These are phyloP conservation scores for Posidonia oceanica DNA, from an alignment of 116 monocot genomes.

Conservation along the genomic window DNA sequence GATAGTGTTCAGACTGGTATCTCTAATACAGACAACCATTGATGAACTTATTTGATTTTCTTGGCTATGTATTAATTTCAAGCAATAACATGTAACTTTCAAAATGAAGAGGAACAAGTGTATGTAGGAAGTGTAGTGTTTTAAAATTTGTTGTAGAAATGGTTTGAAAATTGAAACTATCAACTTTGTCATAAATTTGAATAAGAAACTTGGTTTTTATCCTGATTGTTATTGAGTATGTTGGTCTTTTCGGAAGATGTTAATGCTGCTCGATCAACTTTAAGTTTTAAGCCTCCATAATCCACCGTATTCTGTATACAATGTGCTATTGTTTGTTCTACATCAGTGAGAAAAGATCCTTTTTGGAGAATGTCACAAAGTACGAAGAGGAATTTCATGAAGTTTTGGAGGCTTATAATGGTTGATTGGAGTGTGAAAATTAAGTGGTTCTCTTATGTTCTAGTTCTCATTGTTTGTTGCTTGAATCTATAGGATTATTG, in stretches of 20 bases:
- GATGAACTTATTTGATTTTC: not conserved
- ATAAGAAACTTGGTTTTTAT: too few species aligned
- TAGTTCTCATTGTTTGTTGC: too few species aligned
- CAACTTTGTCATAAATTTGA: too few species aligned
- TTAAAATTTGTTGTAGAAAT: too few species aligned
- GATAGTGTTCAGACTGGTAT: not conserved
- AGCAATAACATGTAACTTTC: not conserved
- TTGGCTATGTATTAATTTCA: not conserved
- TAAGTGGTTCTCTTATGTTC: too few species aligned
- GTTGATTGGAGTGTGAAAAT: not conserved
- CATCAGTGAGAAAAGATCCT: not conserved
- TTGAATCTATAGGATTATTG: too few species aligned
- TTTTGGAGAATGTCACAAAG: not conserved
- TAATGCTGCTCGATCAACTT: not conserved
- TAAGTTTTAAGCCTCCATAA: not conserved
- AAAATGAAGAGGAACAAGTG: too few species aligned
- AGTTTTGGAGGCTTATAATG: not conserved
- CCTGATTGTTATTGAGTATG: not conserved
- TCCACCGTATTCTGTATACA: not conserved
- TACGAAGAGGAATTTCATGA: not conserved
- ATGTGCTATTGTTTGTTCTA: not conserved
- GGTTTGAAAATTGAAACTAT: too few species aligned
- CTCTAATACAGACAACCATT: not conserved
- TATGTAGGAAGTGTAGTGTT: too few species aligned
- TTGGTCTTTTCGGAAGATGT: not conserved